Percentiles rank a stretch among this genome's conserved stretches.
Evolutionary conservation across 139 green algal species (phyloP).

Genomic region (Nannochloris sp.): DNA sequence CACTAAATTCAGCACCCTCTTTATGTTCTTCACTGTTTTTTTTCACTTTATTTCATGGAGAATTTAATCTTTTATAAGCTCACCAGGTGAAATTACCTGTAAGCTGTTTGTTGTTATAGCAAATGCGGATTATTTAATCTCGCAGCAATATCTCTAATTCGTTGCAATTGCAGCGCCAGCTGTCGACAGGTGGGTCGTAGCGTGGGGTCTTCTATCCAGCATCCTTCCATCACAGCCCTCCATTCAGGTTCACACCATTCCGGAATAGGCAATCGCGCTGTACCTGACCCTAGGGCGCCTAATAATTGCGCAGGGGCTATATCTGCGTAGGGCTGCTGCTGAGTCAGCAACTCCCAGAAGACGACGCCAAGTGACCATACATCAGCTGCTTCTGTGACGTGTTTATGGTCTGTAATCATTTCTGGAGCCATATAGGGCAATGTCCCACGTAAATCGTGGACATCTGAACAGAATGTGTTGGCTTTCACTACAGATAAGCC

Average conservation of each 20-base stretch:
- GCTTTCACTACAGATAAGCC: slow-evolving; percentile 77
- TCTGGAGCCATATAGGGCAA: slow-evolving; percentile 55
- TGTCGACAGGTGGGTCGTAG: slow-evolving; percentile 54
- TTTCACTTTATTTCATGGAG: no score
- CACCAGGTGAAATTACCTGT: no score
- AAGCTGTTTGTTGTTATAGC: no score
- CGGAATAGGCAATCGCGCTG: slow-evolving; percentile 41
- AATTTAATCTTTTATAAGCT: no score
- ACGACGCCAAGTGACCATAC: slow-evolving; percentile 52
- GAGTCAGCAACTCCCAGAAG: slow-evolving; percentile 57
- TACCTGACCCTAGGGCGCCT: slow-evolving; percentile 23
- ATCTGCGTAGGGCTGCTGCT: slow-evolving; percentile 42
- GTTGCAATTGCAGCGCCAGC: slow-evolving; percentile 55
- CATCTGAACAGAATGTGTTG: slow-evolving; percentile 44
- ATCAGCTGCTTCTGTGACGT: slow-evolving; percentile 44
- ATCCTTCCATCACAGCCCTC: slow-evolving; percentile 59
- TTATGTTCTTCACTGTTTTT: no score
- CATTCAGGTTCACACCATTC: slow-evolving; percentile 71
- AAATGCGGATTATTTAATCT: no score
- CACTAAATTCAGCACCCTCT: no score
- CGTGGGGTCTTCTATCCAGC: slow-evolving; percentile 59
- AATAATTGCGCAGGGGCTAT: slow-evolving; percentile 59
- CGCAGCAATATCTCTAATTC: slow-evolving; percentile 32
- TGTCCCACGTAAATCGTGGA: slow-evolving; percentile 45
- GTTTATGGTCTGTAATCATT: slow-evolving; percentile 43